Conservation (phyloP, 768 basidiomycete genomes). For the Mycena galopus region DNA sequence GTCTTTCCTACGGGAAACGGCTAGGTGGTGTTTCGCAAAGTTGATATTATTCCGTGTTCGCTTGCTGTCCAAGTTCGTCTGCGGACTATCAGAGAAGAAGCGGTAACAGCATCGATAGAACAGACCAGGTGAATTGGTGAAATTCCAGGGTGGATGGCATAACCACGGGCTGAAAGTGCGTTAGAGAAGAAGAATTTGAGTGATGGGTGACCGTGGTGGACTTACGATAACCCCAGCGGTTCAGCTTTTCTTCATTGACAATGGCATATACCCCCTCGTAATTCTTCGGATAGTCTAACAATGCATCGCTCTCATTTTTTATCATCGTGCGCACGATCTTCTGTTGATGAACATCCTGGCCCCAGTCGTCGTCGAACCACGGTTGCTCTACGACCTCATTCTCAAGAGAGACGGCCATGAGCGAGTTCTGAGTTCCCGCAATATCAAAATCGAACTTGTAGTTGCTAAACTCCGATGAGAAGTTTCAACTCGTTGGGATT, state of each 20-base stretch:
- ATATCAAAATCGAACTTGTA: conserved; percentile 74
- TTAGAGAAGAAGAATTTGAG: background rate
- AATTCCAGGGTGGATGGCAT: conserved; percentile 71
- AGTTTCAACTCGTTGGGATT: background rate
- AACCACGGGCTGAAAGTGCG: conserved; percentile 66
- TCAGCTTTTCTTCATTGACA: conserved; percentile 65
- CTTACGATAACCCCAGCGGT: conserved; percentile 65
- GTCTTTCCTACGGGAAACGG: conserved; percentile 70
- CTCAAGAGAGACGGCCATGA: conserved; percentile 63
- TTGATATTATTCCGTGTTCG: conserved; percentile 72
- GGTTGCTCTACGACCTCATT: conserved; percentile 63
- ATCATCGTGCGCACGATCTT: conserved; percentile 63
- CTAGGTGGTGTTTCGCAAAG: conserved; percentile 75
- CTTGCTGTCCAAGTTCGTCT: conserved; percentile 71
- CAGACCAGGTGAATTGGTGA: conserved; percentile 66
- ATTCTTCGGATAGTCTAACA: conserved; percentile 66
- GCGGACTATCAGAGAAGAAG: background rate
- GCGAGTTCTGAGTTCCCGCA: conserved; percentile 68
- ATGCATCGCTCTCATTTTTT: conserved; percentile 63
- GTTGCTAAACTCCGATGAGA: conserved; percentile 14
- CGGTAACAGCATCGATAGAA: background rate
- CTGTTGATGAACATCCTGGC: conserved; percentile 65
- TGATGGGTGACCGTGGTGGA: background rate
- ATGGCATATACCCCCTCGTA: conserved; percentile 70
- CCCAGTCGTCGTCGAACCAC: conserved; percentile 77